Conservation (phyloP, 192 early-diverging fungal genomes). For the Lunasporangiospora selenospora region DNA sequence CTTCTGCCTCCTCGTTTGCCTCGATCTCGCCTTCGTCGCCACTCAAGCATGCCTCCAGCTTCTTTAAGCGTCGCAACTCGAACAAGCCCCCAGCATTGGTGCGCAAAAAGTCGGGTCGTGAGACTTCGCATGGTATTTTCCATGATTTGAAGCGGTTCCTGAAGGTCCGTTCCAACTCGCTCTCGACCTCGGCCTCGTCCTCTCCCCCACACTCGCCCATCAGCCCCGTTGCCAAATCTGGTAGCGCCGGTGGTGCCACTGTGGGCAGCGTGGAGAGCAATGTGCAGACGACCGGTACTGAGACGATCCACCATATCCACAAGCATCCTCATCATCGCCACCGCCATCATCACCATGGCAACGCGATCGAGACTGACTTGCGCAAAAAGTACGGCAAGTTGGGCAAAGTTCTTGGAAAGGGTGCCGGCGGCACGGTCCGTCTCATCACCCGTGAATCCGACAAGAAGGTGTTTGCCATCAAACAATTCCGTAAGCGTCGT, state of each 20-base stretch:
- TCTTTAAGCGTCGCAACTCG: slow-evolving; percentile 10
- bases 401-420: slow-evolving; percentile 67
- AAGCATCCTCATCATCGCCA: neutral
- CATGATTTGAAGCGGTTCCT: slow-evolving; percentile 37
- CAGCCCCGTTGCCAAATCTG: neutral
- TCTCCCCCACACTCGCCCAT: slow-evolving; percentile 10
- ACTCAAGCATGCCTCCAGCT: slow-evolving; percentile 3
- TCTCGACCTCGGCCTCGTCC: neutral
- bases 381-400: slow-evolving; percentile 63
- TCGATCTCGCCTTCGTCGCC: neutral
- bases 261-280: no score
- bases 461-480: slow-evolving; percentile 72
- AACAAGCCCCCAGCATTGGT: no score
- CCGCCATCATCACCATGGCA: slow-evolving; percentile 12
- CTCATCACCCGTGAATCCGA: slow-evolving; percentile 64
- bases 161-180: slow-evolving; percentile 8
- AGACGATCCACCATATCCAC: neutral
- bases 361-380: slow-evolving; percentile 20
- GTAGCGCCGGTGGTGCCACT: no score
- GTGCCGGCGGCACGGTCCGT: slow-evolving; percentile 74
- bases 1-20: neutral
- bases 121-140: slow-evolving; percentile 32
- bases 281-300: neutral
- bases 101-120: slow-evolving; percentile 16
- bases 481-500: slow-evolving; percentile 72